Evolutionary conservation across 140 eudicot species (phyloP).

Genomic region (Bidens hawaiensis): DNA sequence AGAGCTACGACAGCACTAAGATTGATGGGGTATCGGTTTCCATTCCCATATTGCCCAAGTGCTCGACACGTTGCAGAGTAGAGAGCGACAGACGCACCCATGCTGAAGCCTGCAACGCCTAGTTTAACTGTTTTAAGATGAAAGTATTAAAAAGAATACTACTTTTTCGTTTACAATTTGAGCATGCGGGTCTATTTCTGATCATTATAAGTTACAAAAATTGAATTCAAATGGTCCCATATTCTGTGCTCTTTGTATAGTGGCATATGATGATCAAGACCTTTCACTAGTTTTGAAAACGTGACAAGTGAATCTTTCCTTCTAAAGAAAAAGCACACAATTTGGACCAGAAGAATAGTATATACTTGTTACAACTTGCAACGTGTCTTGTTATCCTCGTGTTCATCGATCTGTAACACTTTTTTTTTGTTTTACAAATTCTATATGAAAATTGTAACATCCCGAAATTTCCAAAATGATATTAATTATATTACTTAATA

Average conservation of each 20-base stretch:
- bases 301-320: conserved; percentile 12
- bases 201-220: neutral
- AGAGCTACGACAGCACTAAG: conserved; percentile 59
- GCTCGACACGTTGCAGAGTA: too few relatives aligned
- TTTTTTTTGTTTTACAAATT: neutral
- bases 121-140: conserved; percentile 42
- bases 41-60: conserved; percentile 19
- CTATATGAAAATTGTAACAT: neutral
- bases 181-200: neutral
- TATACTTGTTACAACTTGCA: conserved; percentile 6
- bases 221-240: conserved; percentile 2
- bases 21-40: conserved; percentile 58
- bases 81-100: too few relatives aligned
- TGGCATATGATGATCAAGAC: neutral
- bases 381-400: neutral
- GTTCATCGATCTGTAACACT: neutral
- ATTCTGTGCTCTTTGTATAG: neutral
- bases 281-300: conserved; percentile 1
- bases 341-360: neutral
- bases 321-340: conserved; percentile 1
- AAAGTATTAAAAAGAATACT: neutral
- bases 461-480: too few relatives aligned
- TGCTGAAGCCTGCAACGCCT: too few relatives aligned
- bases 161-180: neutral
- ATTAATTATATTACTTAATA: too few relatives aligned